These are phyloP conservation scores for Picea sitchensis DNA, from an alignment of 75 land plant species.

Conservation along the genomic window DNA sequence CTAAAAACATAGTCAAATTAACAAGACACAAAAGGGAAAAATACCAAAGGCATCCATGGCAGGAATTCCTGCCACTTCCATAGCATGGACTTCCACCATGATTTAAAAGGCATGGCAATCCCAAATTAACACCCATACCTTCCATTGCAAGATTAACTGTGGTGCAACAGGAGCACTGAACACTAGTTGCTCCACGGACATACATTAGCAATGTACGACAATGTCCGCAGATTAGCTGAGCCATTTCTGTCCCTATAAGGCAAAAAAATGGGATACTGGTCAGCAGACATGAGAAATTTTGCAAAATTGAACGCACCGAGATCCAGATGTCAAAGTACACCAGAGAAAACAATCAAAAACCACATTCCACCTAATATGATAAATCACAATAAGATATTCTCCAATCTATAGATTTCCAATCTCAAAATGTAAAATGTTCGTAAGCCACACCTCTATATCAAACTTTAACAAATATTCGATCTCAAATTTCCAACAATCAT, in stretches of 20 bases:
- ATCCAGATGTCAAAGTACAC: neutral
- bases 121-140: constrained; percentile 30
- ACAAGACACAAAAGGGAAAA: neutral
- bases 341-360: neutral
- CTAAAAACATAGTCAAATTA: no score
- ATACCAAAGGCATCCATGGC: neutral
- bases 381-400: neutral
- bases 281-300: neutral
- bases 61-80: neutral
- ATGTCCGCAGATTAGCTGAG: constrained; percentile 93
- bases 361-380: neutral
- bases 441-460: neutral
- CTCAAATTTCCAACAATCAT: no score
- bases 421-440: neutral
- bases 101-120: neutral
- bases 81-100: neutral
- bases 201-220: constrained; percentile 93
- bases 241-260: constrained; percentile 86
- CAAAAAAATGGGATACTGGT: neutral
- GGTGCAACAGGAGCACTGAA: constrained; percentile 96
- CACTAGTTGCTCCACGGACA: constrained; percentile 92
- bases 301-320: no score
- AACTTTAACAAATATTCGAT: neutral
- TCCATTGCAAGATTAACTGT: constrained; percentile 90
- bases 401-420: neutral